Evolutionary conservation across 176 grass and related monocot genomes (phyloP).

Genomic region (Oryza glaberrima): DNA sequence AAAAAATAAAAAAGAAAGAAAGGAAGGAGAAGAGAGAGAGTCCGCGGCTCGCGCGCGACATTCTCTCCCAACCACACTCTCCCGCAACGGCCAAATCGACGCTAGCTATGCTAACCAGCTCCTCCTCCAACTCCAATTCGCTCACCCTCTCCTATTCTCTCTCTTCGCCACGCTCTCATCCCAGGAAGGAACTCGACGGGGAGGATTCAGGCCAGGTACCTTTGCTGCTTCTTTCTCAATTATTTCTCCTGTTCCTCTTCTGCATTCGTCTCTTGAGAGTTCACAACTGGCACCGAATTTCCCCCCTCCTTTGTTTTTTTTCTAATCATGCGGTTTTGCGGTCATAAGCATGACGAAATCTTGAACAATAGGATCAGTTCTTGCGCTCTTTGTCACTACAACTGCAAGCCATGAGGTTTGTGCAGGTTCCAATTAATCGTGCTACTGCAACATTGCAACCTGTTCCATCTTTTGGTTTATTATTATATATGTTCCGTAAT

Average conservation of each 20-base stretch:
- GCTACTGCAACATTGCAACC: background rate
- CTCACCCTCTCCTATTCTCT: background rate
- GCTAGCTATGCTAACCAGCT: background rate
- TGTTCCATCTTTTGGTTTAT: background rate
- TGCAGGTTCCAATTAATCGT: background rate
- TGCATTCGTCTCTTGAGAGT: background rate
- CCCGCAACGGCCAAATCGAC: background rate
- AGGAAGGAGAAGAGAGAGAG: background rate
- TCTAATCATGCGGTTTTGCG: background rate
- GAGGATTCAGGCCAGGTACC: conserved; percentile 28
- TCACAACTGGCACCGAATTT: background rate
- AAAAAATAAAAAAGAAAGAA: background rate
- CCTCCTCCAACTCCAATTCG: background rate
- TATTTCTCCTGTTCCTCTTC: background rate
- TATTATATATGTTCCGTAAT: background rate
- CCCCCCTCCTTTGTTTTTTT: background rate
- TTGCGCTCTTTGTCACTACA: background rate
- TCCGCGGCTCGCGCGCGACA: conserved; percentile 46
- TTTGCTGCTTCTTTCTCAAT: background rate
- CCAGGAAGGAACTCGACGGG: background rate
- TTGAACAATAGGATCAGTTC: background rate
- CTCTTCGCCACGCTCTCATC: background rate
- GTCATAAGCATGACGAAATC: background rate
- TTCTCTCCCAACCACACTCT: conserved; percentile 53
- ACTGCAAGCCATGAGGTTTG: conserved; percentile 9